A percentile compares a stretch with the other conserved stretches of the same genome.
Conservation (phyloP, 83 land plant genomes). For the Thuja plicata region DNA sequence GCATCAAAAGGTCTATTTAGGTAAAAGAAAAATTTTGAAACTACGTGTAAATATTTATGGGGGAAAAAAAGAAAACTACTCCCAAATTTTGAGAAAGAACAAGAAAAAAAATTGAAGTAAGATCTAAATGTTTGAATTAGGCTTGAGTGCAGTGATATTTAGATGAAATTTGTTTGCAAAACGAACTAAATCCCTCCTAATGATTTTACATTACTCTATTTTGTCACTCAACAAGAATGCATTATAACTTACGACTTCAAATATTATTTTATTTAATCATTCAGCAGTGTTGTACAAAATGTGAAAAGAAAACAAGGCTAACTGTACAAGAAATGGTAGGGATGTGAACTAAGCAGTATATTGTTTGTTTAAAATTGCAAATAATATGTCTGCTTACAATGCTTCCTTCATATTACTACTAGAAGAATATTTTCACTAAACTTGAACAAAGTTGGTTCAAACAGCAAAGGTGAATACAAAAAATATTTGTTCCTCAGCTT, state of each 20-base stretch:
- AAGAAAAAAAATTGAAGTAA: neutral
- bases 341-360: neutral
- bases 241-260: neutral
- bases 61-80: neutral
- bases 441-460: neutral
- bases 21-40: neutral
- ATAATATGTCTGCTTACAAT: neutral
- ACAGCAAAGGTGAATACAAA: neutral
- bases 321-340: neutral
- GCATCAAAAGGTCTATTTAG: neutral
- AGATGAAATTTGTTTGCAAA: neutral
- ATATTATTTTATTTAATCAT: neutral
- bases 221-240: neutral
- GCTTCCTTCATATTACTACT: neutral
- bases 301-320: neutral
- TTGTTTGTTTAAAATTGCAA: neutral
- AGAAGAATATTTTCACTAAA: neutral
- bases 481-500: neutral
- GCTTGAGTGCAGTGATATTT: neutral
- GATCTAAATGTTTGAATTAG: neutral
- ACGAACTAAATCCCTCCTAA: neutral
- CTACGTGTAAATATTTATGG: neutral
- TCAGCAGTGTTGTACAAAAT: neutral
- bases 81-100: neutral
- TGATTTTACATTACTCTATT: neutral